Evolutionary conservation across 1,284 basidiomycete species (phyloP), one percentile per base, ranked within the genome.

Genomic region (Trichosporon inkin): DNA sequence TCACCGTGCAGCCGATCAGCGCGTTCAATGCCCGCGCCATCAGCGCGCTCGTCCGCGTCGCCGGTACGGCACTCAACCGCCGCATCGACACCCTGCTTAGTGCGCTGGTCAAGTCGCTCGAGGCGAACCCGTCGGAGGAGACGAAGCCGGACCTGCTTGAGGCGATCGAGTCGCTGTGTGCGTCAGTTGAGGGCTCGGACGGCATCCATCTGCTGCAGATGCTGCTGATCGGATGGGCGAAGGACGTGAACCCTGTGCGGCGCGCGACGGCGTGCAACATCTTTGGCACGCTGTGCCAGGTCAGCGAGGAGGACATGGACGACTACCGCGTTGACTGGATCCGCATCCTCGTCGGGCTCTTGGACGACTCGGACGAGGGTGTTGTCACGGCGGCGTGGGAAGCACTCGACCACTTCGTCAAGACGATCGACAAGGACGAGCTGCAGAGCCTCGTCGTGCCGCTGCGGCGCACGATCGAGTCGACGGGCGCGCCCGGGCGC

Each of bases 1-100:
- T 99, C 64, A 93, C 90, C 38, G 85, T 88, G 6, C 85, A 85
- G 37, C 95, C 95, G 0, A 94, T 99, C 84, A 88, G 91, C 2
- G 86, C 89, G 3, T 97, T 97, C 86, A 98, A 99, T 73, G 92
- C 91, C n/a, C 86, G 88, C 17, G 95, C 95, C 3, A 81, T 99
- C 11, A 88, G 88, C 2, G 88, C 92, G 0, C 83, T 99, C 40
- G 92, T 98, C 16, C 89, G 89, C 5, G 95, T 98, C 7, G 95
- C 96, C 38, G 95, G 95, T 8, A 83, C 84, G 52, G 91, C 95
- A 0, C 81, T 99, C 62, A 95, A 89, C 80, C 86, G 86, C 70
- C 85, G 92, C 20, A 76, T 96, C 60, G 87, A 84, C 8, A 82
- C 86, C 37, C 88, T 95, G 28, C 79, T 96, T 61, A 85, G 80